These are phyloP conservation scores for Neurospora tetraspora DNA, from an alignment of 495 filamentous ascomycete genomes.

Conservation along the genomic window DNA sequence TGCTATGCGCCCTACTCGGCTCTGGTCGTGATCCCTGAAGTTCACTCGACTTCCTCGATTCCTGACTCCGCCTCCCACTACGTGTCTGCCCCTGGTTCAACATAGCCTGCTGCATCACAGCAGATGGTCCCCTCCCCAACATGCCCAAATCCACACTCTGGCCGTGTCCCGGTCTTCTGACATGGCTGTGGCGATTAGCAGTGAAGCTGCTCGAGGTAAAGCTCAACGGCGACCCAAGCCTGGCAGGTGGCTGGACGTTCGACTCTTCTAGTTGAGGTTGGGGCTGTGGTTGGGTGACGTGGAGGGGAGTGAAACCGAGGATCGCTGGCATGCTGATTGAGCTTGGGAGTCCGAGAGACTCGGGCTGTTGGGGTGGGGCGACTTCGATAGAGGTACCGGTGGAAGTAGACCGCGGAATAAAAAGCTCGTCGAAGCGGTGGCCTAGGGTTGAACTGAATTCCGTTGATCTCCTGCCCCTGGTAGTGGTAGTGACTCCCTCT, in stretches of 20 bases:
- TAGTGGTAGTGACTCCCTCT: neutral
- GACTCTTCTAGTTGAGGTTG: slow-evolving; percentile 9
- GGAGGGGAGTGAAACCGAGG: neutral
- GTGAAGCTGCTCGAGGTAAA: slow-evolving; percentile 39
- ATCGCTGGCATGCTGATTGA: neutral
- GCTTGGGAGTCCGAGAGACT: neutral
- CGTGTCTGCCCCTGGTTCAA: neutral
- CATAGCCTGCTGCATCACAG: slow-evolving; percentile 30
- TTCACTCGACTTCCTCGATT: neutral
- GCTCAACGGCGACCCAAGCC: slow-evolving; percentile 43
- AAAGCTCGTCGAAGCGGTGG: slow-evolving; percentile 18
- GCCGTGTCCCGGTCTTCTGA: slow-evolving; percentile 19
- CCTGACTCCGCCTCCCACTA: neutral
- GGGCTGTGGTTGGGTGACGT: neutral
- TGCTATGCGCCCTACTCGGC: neutral
- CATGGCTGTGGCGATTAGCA: slow-evolving; percentile 17
- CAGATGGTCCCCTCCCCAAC: slow-evolving; percentile 33
- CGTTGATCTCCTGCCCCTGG: neutral
- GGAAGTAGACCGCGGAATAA: slow-evolving; percentile 17
- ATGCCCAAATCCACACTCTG: slow-evolving; percentile 32
- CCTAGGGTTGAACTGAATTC: slow-evolving; percentile 20
- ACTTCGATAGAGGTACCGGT: slow-evolving; percentile 8
- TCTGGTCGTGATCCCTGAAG: neutral
- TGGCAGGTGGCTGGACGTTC: slow-evolving; percentile 21
- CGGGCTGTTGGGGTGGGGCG: no score